Conservation (phyloP, 2,329 filamentous ascomycete genomes). For the Verticillium klebahnii region DNA sequence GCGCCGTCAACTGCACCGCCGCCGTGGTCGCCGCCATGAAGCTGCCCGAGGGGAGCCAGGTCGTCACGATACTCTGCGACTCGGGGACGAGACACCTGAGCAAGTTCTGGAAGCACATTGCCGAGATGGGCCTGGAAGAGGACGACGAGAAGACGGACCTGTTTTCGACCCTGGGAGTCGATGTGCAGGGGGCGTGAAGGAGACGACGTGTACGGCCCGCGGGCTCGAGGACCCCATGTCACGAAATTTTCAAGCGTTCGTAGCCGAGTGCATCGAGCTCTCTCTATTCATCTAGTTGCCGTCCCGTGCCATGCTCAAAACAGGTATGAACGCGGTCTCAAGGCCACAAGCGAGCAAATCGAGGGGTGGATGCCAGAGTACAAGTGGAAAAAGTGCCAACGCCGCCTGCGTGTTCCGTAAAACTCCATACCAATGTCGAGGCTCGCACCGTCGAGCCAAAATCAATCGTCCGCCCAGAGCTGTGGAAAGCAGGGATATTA, state of each 20-base stretch:
- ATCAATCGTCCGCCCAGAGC: constrained; percentile 11
- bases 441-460: constrained; percentile 10
- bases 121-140: constrained; percentile 61
- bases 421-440: constrained; percentile 12
- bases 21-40: constrained; percentile 64
- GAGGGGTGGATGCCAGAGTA: background rate
- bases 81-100: constrained; percentile 77
- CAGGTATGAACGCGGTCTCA: background rate
- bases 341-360: background rate
- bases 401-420: background rate
- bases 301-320: background rate
- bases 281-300: background rate
- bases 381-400: background rate
- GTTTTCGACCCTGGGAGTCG: constrained; percentile 45
- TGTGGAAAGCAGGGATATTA: constrained; percentile 10
- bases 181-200: constrained; percentile 5
- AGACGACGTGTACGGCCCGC: too few species aligned
- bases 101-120: constrained; percentile 78
- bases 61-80: constrained; percentile 85
- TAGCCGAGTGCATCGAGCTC: background rate
- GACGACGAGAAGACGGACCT: constrained; percentile 46
- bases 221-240: too few species aligned
- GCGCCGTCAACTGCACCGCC: constrained; percentile 91
- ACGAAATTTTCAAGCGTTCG: background rate
- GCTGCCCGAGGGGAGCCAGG: constrained; percentile 55